phyloP scores from a whole-genome alignment of 225 moss, liverwort and hornwort genomes.

The Physcomitrellopsis africana region DNA sequence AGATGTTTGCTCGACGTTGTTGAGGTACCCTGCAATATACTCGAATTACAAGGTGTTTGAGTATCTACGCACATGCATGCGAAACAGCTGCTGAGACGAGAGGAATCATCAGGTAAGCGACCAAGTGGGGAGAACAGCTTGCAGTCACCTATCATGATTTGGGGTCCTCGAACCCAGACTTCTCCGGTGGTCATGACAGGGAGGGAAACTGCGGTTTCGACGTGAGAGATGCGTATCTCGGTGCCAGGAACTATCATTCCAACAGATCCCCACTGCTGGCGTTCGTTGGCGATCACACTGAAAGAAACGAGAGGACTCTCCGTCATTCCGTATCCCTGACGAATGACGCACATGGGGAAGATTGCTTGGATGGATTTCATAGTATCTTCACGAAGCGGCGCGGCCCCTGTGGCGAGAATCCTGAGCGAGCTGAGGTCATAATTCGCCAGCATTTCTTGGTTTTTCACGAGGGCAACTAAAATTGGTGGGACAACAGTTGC shows the following conservation, averaged over 20 bases:
- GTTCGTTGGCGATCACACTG: conserved; percentile 44
- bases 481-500: conserved; percentile 62
- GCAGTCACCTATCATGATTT: conserved; percentile 56
- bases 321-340: conserved; percentile 64
- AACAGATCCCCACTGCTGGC: conserved; percentile 55
- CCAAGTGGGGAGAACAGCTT: not conserved
- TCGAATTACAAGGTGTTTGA: not conserved
- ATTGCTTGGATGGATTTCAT: conserved; percentile 43
- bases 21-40: conserved; percentile 42
- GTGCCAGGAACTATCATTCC: conserved; percentile 47
- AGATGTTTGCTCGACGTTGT: conserved; percentile 35
- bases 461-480: conserved; percentile 49
- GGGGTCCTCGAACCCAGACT: conserved; percentile 61
- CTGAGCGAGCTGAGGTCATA: conserved; percentile 40
- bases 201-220: conserved; percentile 25
- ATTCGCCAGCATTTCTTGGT: conserved; percentile 31
- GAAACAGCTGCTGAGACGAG: not conserved
- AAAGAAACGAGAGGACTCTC: conserved; percentile 52
- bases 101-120: not conserved
- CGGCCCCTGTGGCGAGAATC: conserved; percentile 49
- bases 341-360: conserved; percentile 51
- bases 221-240: conserved; percentile 32
- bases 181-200: conserved; percentile 46
- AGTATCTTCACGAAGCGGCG: conserved; percentile 47
- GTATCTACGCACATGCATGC: too few species aligned